These are phyloP conservation scores for Linderniella brevidens DNA, from an alignment of 257 asterid genomes.

Conservation along the genomic window DNA sequence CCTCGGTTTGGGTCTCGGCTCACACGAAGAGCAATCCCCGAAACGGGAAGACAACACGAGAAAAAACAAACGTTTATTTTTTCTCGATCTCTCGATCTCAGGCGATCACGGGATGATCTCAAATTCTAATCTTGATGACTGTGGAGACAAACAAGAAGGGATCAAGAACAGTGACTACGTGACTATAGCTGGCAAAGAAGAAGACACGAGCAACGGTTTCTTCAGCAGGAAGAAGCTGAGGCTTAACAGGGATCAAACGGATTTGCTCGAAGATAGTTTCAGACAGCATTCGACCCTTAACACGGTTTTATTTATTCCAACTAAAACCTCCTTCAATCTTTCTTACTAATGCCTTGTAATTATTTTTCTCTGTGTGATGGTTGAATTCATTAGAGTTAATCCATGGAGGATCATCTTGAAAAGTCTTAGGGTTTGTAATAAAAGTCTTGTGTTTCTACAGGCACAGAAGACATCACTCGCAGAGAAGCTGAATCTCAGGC, in stretches of 20 bases:
- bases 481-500: slow-evolving; percentile 36
- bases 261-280: slow-evolving; percentile 55
- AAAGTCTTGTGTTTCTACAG: slow-evolving; percentile 16
- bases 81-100: slow-evolving; percentile 36
- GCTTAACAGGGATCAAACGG: slow-evolving; percentile 42
- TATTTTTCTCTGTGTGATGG: neutral
- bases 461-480: slow-evolving; percentile 38
- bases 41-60: slow-evolving; percentile 13
- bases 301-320: slow-evolving; percentile 20
- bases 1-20: slow-evolving; percentile 29
- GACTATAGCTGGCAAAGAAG: no score
- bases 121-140: slow-evolving; percentile 7
- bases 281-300: slow-evolving; percentile 35
- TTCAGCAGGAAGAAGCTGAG: slow-evolving; percentile 42
- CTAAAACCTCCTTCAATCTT: neutral
- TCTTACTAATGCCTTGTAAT: neutral
- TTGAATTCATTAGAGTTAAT: no score
- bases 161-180: no score
- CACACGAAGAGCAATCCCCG: slow-evolving; percentile 9
- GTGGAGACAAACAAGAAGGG: slow-evolving; percentile 8
- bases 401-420: no score
- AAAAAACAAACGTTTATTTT: slow-evolving; percentile 14
- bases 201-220: slow-evolving; percentile 11
- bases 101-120: slow-evolving; percentile 10
- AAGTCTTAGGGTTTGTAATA: neutral